Base-by-base conservation (phyloP, 306 rosid genomes). In the Cicer judaicum region DNA sequence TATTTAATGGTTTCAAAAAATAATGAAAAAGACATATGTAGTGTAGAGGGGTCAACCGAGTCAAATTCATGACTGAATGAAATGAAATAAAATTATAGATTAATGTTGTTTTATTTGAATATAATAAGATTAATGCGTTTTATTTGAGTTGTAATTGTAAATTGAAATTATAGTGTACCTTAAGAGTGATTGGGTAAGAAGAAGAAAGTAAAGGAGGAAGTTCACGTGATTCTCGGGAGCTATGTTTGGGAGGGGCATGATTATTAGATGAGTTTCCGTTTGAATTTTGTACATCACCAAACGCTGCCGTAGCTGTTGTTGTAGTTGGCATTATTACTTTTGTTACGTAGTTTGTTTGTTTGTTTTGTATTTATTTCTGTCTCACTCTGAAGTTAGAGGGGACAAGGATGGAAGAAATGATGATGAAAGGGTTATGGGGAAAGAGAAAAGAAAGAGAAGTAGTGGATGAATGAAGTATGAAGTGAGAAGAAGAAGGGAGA, bases 101-200 rank as follows among this genome's bases (percentile, higher is more conserved):
- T 10, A 12, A 10, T 50, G 5, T 29, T 4, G 1, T 4, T 29
- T 29, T 29, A 0, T 29, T 29, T 29, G 4, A 3, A 29, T 3
- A 3, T 3, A 29, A 3, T 3, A 29, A 29, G 7, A 50, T 6
- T 14, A 63, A 18, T 79, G 49, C 10, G 24, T 29, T 59, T 63
- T 12, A 18, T 42, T 74, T 14, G 48, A 47, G 3, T 44, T 11
- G 59, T 21, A 53, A 14, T 29, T 29, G 36, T 62, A 7, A 49
- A 9, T 11, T 29, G 36, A 29, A 50, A 7, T 39, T 21, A 16
- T 9, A 47, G 7, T 12, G 70, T 87, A 91, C 97, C 96, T 86
- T 92, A 70, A 92, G 93, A 46, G 97, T 85, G 78, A 92, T 80
- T n/a, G 95, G 89, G 42, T 75, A 84, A 80, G 85, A 80, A 70